Conservation (phyloP, 2,329 filamentous ascomycete species). For the Helotiales sp. region DNA sequence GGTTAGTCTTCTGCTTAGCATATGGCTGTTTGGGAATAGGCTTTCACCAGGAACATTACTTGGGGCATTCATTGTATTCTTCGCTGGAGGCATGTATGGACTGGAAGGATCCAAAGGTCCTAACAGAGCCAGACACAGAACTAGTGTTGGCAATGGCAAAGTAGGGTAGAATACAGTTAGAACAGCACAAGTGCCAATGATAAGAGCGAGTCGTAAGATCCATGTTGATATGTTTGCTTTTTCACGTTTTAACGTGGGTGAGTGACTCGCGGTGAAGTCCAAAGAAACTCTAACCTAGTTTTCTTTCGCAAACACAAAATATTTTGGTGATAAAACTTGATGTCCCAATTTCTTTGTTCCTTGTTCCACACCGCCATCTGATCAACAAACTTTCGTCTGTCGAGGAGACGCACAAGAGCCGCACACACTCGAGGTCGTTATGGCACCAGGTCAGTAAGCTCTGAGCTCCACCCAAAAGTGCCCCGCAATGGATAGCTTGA, state of each 20-base stretch:
- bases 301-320: not conserved
- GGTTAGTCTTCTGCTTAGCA: constrained; percentile 85
- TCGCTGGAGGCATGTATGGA: constrained; percentile 87
- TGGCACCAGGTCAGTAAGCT: constrained; percentile 10
- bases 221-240: not conserved
- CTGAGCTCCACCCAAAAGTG: not conserved
- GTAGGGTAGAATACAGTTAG: constrained; percentile 25
- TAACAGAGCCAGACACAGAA: constrained; percentile 35
- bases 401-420: not conserved
- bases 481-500: not conserved
- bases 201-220: not conserved
- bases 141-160: constrained; percentile 31
- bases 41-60: constrained; percentile 74
- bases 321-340: too few relatives aligned
- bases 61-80: constrained; percentile 84
- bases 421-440: not conserved
- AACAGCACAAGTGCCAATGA: constrained; percentile 4
- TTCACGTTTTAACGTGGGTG: not conserved
- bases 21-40: constrained; percentile 89
- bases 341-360: not conserved
- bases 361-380: not conserved
- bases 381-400: too few relatives aligned
- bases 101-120: constrained; percentile 55
- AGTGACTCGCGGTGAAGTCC: constrained; percentile 6
- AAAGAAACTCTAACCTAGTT: not conserved